These are phyloP conservation scores for Ophiostoma himal-ulmi DNA, from an alignment of 2,329 filamentous ascomycete species.

Conservation along the genomic window DNA sequence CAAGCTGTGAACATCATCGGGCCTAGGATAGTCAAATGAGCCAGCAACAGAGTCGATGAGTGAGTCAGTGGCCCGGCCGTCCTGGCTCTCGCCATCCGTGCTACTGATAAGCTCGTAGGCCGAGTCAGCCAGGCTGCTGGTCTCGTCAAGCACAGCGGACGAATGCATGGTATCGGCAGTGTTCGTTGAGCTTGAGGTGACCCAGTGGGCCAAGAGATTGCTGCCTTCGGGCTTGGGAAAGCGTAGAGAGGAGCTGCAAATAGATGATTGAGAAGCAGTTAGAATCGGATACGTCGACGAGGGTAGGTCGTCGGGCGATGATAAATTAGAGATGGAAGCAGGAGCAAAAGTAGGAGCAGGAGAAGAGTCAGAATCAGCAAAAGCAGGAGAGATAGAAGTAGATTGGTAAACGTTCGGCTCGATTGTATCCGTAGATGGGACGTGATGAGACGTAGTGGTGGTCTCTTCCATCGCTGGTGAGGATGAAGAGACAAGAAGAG, in stretches of 20 bases:
- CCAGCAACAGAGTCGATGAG: constrained; percentile 35
- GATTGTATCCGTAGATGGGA: constrained; percentile 12
- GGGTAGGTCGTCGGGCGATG: background rate
- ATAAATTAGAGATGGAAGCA: background rate
- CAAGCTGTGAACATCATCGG: constrained; percentile 32
- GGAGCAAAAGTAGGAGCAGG: background rate
- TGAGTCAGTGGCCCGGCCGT: constrained; percentile 44
- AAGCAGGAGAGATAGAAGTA: constrained; percentile 21
- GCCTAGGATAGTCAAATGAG: constrained; percentile 27
- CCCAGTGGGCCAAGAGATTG: constrained; percentile 52
- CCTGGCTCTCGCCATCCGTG: constrained; percentile 50
- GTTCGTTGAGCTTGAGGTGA: constrained; percentile 52
- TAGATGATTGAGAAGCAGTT: constrained; percentile 13
- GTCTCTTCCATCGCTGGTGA: constrained; percentile 26
- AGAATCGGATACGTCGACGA: background rate
- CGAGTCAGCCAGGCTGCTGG: constrained; percentile 50
- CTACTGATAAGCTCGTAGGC: constrained; percentile 52
- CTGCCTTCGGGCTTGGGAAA: constrained; percentile 54
- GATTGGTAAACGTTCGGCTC: background rate
- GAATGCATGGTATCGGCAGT: constrained; percentile 38
- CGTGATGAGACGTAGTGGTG: constrained; percentile 22
- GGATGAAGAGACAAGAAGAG: constrained; percentile 11
- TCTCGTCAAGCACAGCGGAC: constrained; percentile 36
- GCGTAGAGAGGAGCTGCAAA: constrained; percentile 39
- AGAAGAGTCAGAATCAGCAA: constrained; percentile 3